A percentile compares a stretch with the other conserved stretches of the same genome.
Evolutionary conservation across 2,329 filamentous ascomycete genomes (phyloP).

Genomic region (Epichloe uncinata): DNA sequence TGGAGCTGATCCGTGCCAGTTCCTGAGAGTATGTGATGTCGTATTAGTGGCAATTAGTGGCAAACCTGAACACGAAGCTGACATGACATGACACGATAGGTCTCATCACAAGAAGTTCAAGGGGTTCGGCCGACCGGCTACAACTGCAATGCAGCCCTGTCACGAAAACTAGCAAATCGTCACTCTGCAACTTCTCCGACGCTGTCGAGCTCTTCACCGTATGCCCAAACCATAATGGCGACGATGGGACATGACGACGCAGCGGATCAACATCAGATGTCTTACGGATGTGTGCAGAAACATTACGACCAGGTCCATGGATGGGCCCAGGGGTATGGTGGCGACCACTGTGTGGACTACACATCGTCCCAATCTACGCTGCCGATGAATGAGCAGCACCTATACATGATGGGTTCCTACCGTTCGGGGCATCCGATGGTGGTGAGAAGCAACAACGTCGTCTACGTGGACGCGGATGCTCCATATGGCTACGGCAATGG

Average conservation of each 20-base stretch:
- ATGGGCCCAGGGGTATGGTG: constrained; percentile 15
- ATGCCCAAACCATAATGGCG: neutral
- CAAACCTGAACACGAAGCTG: neutral
- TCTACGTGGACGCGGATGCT: constrained; percentile 16
- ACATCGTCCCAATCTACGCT: constrained; percentile 11
- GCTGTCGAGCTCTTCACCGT: neutral
- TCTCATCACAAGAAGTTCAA: constrained; percentile 19
- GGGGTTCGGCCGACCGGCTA: constrained; percentile 14
- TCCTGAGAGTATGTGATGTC: constrained; percentile 52
- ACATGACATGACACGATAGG: constrained; percentile 7
- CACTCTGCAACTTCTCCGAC: constrained; percentile 8
- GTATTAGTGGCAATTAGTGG: no score
- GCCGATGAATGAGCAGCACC: constrained; percentile 10
- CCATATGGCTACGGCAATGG: constrained; percentile 14
- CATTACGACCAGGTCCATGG: constrained; percentile 13
- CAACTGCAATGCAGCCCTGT: constrained; percentile 18
- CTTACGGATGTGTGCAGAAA: constrained; percentile 14
- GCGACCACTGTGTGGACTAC: constrained; percentile 15
- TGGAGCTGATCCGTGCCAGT: constrained; percentile 58
- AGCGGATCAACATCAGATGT: constrained; percentile 3
- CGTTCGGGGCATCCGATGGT: constrained; percentile 11
- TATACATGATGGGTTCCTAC: constrained; percentile 15
- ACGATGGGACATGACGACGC: constrained; percentile 1
- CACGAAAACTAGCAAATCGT: constrained; percentile 18
- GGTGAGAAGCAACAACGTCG: constrained; percentile 8